These are phyloP conservation scores for Tetrahymena elliotti DNA, from an alignment of 73 alveolate species.

Conservation along the genomic window DNA sequence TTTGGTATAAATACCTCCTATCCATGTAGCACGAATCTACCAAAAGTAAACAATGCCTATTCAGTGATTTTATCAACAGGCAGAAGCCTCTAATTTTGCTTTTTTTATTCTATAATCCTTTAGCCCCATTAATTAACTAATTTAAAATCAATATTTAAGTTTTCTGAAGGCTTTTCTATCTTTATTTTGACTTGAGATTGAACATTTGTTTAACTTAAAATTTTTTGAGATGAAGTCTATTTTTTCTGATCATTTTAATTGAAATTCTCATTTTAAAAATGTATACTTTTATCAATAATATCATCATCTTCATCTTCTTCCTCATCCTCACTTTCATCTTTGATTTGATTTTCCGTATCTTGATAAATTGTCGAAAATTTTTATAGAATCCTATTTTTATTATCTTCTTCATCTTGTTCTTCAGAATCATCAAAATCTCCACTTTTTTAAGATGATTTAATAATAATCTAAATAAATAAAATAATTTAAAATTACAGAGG, in stretches of 20 bases:
- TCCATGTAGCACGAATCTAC: neutral
- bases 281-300: neutral
- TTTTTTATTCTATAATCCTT: neutral
- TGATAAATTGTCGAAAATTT: neutral
- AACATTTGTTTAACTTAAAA: neutral
- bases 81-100: neutral
- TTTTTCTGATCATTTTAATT: neutral
- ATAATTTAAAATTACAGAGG: neutral
- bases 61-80: neutral
- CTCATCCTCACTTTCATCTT: neutral
- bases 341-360: neutral
- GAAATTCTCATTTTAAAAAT: too few species aligned
- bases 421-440: neutral
- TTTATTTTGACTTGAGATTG: neutral
- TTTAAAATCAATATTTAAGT: neutral
- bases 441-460: neutral
- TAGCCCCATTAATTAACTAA: neutral
- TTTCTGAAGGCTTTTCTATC: neutral
- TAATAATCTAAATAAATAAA: neutral
- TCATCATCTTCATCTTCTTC: neutral
- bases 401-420: neutral
- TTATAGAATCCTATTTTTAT: neutral
- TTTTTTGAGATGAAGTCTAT: neutral
- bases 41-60: neutral
- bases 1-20: neutral